These are phyloP conservation scores for Coemansia sp. DNA, from an alignment of 192 early-diverging fungal genomes.

Conservation along the genomic window DNA sequence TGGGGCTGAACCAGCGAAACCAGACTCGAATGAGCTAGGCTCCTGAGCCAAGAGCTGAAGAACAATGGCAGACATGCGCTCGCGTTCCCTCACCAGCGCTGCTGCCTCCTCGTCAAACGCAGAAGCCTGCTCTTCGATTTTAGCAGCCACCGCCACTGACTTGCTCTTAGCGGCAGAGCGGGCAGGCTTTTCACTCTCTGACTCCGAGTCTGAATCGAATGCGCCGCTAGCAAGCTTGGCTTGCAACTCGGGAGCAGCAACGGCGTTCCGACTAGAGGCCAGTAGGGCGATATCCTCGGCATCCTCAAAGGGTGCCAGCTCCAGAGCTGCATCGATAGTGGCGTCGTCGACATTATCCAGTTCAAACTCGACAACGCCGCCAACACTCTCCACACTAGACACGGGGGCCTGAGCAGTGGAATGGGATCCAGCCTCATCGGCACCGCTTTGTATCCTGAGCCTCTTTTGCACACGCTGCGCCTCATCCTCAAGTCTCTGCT, in stretches of 20 bases:
- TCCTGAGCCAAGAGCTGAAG: conserved; percentile 15
- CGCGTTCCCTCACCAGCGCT: conserved; percentile 29
- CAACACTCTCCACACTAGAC: neutral
- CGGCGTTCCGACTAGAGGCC: conserved; percentile 11
- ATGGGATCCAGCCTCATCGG: neutral
- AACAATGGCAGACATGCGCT: conserved; percentile 34
- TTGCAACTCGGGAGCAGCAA: conserved; percentile 21
- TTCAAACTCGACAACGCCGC: conserved; percentile 1
- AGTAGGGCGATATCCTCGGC: conserved; percentile 37
- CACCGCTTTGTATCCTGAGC: neutral
- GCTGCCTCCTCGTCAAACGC: conserved; percentile 16
- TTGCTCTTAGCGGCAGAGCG: neutral
- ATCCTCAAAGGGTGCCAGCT: conserved; percentile 25
- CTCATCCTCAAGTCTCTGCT: conserved; percentile 11
- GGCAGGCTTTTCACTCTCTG: conserved; percentile 6
- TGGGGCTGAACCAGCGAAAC: neutral
- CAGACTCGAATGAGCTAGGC: neutral
- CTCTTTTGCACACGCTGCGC: conserved; percentile 11
- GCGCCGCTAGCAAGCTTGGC: conserved; percentile 44
- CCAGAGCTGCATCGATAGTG: neutral
- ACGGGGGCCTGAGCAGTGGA: neutral
- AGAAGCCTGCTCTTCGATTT: neutral
- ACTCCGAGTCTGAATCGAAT: conserved; percentile 43
- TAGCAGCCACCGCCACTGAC: neutral
- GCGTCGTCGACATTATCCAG: neutral